Conservation (phyloP, 805 yeast species). For the Ogataea pini region DNA sequence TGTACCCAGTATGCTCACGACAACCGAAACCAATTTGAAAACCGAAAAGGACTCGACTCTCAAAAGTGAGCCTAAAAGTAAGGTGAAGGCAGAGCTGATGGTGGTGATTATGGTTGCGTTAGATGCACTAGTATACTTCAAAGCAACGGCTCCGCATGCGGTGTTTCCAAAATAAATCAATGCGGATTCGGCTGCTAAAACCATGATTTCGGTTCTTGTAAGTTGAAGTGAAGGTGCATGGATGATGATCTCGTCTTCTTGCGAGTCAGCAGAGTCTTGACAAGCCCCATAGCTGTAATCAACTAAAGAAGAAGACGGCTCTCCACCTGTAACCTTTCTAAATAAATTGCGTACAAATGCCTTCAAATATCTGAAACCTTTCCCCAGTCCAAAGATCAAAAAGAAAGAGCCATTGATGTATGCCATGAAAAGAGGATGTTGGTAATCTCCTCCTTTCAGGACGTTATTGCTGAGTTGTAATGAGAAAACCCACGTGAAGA, state of each 20-base stretch:
- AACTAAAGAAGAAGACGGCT: neutral
- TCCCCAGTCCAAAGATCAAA: conserved; percentile 46
- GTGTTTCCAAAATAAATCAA: conserved; percentile 45
- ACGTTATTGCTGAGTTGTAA: conserved; percentile 49
- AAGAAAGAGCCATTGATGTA: conserved; percentile 51
- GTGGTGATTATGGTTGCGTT: conserved; percentile 53
- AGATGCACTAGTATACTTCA: conserved; percentile 53
- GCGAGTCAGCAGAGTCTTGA: conserved; percentile 3
- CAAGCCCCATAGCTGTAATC: conserved; percentile 11
- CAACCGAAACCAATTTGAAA: conserved; percentile 44
- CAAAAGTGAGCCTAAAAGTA: conserved; percentile 43
- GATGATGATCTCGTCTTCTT: conserved; percentile 11
- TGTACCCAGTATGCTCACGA: conserved; percentile 49
- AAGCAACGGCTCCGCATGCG: conserved; percentile 41
- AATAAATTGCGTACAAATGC: neutral
- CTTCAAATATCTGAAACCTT: conserved; percentile 15
- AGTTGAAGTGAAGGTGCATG: conserved; percentile 28
- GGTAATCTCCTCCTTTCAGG: conserved; percentile 48
- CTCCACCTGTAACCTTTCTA: neutral
- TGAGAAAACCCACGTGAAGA: conserved; percentile 50
- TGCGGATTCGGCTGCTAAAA: conserved; percentile 42
- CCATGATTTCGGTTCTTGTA: conserved; percentile 33
- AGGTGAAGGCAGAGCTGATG: conserved; percentile 51
- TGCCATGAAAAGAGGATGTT: conserved; percentile 50
- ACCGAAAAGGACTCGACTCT: conserved; percentile 44